Evolutionary conservation across 2,329 filamentous ascomycete genomes (phyloP), one percentile per base, ranked within the genome.

Genomic region (Allantophomopsis lycopodina): DNA sequence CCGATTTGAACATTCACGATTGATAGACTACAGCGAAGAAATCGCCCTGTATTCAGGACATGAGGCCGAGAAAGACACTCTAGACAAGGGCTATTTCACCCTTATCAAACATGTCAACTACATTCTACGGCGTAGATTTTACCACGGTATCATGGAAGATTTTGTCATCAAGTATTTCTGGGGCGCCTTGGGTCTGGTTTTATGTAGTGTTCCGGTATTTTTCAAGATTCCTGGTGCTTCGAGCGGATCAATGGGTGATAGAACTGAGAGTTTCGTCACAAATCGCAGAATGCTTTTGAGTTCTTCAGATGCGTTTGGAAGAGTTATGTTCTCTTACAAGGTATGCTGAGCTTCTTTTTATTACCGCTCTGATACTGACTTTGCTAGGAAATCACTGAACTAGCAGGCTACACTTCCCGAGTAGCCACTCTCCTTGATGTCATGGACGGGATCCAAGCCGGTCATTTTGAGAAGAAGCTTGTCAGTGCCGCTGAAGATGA

Each of bases 81-180:
- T 98, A 39, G 91, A 98, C 61, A 96, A 96, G 64, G 89, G 91
- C 13, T 98, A 98, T 61, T 98, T 98, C 56, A 98, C 91, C 2
- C 70, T 98, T 31, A 98, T 98, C 65, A 96, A 95, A 63, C 91
- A 98, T 61, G 89, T 98, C 56, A 98, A 98, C 60, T 55, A 94
- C 54, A 95, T 96, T 48, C 64, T 98, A 45, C 74, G 88, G 32
- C 72, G 85, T 45, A 76, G 91, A 37, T 83, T 98, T 58, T 96
- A 96, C 59, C 89, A 98, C 58, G 89, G 88, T n/a, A 81, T 98
- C 53, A 95, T 96, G 89, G 91, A 98, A 58, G 91, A 98, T 59
- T 98, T 95, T 60, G 86, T 96, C 42, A 94, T 98, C 61, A 98
- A 98, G 61, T 98, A 98, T 58, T 91, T 96, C 62, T 98, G 91